Percentiles rank a stretch among this genome's conserved stretches.
Conservation (phyloP, 768 basidiomycete species). For the Amanita phalloides region DNA sequence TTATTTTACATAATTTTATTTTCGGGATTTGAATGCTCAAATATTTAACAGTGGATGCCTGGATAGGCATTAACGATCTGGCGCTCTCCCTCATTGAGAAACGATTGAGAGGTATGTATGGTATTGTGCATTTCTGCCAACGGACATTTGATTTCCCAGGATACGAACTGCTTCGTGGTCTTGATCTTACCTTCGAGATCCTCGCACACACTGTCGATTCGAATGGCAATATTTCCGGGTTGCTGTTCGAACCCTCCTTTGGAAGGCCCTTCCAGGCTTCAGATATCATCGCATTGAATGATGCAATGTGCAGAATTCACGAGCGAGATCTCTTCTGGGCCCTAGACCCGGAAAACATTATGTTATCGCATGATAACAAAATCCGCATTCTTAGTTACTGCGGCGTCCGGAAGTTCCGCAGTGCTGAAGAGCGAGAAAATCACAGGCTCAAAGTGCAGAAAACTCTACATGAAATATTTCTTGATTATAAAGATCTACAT, state of each 20-base stretch:
- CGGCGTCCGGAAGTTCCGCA: constrained; percentile 2
- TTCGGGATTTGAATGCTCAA: background rate
- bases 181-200: constrained; percentile 25
- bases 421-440: background rate
- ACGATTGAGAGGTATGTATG: constrained; percentile 14
- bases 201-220: constrained; percentile 22
- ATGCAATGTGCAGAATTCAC: constrained; percentile 19
- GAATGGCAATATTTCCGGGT: constrained; percentile 21
- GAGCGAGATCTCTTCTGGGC: constrained; percentile 16
- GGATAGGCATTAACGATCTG: constrained; percentile 12
- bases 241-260: constrained; percentile 24
- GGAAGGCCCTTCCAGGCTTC: constrained; percentile 18
- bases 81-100: constrained; percentile 7
- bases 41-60: constrained; percentile 15
- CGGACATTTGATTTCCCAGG: constrained; percentile 6
- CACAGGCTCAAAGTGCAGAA: background rate
- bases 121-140: background rate
- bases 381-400: constrained; percentile 20
- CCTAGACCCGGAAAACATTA: constrained; percentile 12
- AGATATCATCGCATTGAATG: constrained; percentile 21
- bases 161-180: constrained; percentile 16
- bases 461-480: background rate
- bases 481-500: background rate
- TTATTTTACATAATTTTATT: background rate
- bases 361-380: constrained; percentile 24